Conservation (phyloP, 768 basidiomycete genomes). For the Boletus bicolor region DNA sequence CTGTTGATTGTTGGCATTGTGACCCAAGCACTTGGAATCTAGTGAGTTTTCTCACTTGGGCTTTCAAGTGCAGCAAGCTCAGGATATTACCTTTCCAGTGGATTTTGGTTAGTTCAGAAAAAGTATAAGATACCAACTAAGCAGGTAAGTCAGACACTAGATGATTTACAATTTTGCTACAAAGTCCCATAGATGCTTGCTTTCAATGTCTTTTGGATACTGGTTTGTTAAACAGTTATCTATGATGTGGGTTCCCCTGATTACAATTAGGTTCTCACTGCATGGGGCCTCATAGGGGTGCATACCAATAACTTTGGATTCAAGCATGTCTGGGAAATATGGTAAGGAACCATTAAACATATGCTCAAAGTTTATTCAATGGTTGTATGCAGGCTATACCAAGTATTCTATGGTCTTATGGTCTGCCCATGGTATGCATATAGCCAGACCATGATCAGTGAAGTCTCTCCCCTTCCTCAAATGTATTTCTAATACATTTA, state of each 20-base stretch:
- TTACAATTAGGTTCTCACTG: conserved; percentile 48
- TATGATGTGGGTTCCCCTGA: not conserved
- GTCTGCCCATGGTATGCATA: conserved; percentile 82
- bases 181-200: conserved; percentile 52
- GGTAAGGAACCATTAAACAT: conserved; percentile 35
- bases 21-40: conserved; percentile 64
- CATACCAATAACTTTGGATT: conserved; percentile 73
- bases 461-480: conserved; percentile 69
- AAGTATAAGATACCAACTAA: conserved; percentile 62
- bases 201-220: conserved; percentile 71
- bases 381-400: conserved; percentile 50
- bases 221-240: conserved; percentile 37
- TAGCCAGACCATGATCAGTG: conserved; percentile 80
- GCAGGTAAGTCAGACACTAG: conserved; percentile 28
- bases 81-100: conserved; percentile 30
- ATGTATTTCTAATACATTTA: conserved; percentile 42
- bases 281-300: conserved; percentile 78
- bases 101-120: conserved; percentile 70
- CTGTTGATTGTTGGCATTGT: conserved; percentile 65
- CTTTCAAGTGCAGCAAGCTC: not conserved
- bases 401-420: conserved; percentile 67
- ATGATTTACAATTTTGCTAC: not conserved
- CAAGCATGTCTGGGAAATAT: conserved; percentile 82
- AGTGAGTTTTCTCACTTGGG: conserved; percentile 39
- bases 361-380: not conserved